Evolutionary conservation across 148 eudicot genomes (phyloP).

Genomic region (Selenicereus undatus): DNA sequence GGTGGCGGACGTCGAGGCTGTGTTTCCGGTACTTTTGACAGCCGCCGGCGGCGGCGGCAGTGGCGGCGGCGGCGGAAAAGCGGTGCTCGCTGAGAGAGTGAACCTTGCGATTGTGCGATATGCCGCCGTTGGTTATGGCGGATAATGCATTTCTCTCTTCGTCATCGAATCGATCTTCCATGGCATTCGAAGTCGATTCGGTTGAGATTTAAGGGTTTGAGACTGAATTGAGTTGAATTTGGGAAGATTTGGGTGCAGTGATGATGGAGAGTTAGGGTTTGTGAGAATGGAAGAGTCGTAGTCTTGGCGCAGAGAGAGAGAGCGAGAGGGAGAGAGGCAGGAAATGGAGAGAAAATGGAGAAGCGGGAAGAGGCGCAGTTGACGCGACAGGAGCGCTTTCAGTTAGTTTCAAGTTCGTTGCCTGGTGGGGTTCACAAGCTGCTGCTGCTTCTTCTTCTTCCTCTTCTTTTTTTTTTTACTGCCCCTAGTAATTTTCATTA

Average conservation of each 20-base stretch:
- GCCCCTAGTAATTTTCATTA: too few relatives aligned
- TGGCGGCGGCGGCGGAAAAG: conserved; percentile 34
- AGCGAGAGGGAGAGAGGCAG: neutral
- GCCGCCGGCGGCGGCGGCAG: conserved; percentile 31
- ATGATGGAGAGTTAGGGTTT: neutral
- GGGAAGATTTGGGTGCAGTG: neutral
- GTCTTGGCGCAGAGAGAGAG: neutral
- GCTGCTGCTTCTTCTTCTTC: too few relatives aligned
- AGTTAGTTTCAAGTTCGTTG: conserved; percentile 23
- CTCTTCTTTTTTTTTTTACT: neutral
- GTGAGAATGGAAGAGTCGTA: neutral
- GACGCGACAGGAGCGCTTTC: conserved; percentile 31
- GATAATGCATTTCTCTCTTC: conserved; percentile 42
- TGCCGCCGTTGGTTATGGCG: conserved; percentile 16
- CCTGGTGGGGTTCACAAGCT: too few relatives aligned
- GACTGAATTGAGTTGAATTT: neutral
- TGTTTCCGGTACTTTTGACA: conserved; percentile 53
- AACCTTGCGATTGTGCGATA: conserved; percentile 35
- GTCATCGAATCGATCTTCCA: conserved; percentile 44
- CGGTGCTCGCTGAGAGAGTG: conserved; percentile 39
- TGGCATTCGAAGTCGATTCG: conserved; percentile 16
- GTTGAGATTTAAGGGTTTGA: neutral
- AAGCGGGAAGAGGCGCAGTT: conserved; percentile 31
- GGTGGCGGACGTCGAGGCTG: conserved; percentile 49
- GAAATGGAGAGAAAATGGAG: conserved; percentile 24